Evolutionary conservation across 176 grass and related monocot genomes (phyloP).

Genomic region (Olyra latifolia): DNA sequence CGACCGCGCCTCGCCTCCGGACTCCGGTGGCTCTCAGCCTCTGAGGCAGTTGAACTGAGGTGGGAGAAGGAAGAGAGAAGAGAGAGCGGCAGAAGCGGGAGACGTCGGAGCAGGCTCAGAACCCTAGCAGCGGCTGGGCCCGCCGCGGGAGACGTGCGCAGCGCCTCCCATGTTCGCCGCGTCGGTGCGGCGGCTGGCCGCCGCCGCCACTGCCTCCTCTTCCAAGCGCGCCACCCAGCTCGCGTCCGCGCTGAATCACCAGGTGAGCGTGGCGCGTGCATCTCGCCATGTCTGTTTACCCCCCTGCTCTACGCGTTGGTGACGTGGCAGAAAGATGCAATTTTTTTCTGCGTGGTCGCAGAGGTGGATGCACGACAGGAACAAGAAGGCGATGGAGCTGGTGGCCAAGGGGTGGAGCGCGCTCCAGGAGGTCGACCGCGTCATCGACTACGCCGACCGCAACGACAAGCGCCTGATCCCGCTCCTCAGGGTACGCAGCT

Average conservation of each 20-base stretch:
- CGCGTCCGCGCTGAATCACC: conserved; percentile 27
- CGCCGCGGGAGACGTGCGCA: too few species aligned
- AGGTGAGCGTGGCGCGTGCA: conserved; percentile 20
- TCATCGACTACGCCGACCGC: conserved; percentile 78
- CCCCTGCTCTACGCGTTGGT: neutral
- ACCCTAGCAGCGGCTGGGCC: neutral
- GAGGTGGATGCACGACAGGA: conserved; percentile 77
- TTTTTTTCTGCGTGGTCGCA: conserved; percentile 35
- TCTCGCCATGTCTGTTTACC: neutral
- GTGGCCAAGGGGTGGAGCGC: conserved; percentile 89
- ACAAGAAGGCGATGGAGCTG: conserved; percentile 96
- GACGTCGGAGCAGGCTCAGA: neutral
- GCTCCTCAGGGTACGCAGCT: conserved; percentile 60
- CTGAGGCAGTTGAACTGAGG: too few species aligned
- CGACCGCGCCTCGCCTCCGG: too few species aligned
- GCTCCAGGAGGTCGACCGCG: conserved; percentile 86
- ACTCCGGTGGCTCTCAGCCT: too few species aligned
- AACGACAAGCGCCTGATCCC: conserved; percentile 84
- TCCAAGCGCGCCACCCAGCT: conserved; percentile 19
- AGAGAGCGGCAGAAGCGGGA: too few species aligned
- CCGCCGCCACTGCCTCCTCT: conserved; percentile 12
- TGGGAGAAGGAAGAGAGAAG: too few species aligned
- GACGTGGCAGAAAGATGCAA: neutral
- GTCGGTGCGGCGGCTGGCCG: conserved; percentile 15
- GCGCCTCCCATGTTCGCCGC: conserved; percentile 32